Evolutionary conservation across 345 rosid species (phyloP).

Genomic region (Pistacia integerrima): DNA sequence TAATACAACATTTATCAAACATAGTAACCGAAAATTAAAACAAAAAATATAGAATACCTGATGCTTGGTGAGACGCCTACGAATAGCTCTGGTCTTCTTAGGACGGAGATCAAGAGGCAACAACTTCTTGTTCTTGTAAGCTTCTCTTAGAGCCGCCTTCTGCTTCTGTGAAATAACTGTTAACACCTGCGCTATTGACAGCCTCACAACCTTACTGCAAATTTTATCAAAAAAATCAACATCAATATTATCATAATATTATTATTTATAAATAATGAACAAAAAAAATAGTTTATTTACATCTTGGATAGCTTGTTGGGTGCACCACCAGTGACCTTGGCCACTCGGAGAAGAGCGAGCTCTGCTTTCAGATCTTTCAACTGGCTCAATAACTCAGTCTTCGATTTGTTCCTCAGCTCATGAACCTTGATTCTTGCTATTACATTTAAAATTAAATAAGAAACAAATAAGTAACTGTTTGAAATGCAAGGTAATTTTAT

Average conservation of each 20-base stretch:
- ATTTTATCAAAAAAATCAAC: neutral
- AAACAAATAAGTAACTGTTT: neutral
- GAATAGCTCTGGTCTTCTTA: constrained; percentile 63
- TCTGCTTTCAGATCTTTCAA: constrained; percentile 55
- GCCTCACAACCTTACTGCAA: constrained; percentile 57
- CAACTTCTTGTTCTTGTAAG: constrained; percentile 47
- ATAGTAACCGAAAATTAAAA: no score
- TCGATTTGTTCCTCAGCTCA: constrained; percentile 54
- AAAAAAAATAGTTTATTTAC: constrained; percentile 17
- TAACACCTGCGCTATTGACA: constrained; percentile 55
- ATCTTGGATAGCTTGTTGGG: constrained; percentile 72
- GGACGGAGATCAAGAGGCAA: constrained; percentile 67
- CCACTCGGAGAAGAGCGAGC: constrained; percentile 66
- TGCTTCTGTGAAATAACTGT: constrained; percentile 56
- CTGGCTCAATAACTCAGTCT: constrained; percentile 48
- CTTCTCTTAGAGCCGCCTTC: constrained; percentile 52
- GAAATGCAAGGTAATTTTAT: neutral
- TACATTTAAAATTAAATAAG: neutral
- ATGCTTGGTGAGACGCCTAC: constrained; percentile 58
- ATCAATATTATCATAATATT: neutral
- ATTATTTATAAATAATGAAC: neutral
- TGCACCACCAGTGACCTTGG: constrained; percentile 71
- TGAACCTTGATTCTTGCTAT: constrained; percentile 64
- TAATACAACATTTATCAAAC: neutral
- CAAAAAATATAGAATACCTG: constrained; percentile 33